Base-by-base conservation (phyloP, 2,329 filamentous ascomycete species). In the Trichoderma koningii region DNA sequence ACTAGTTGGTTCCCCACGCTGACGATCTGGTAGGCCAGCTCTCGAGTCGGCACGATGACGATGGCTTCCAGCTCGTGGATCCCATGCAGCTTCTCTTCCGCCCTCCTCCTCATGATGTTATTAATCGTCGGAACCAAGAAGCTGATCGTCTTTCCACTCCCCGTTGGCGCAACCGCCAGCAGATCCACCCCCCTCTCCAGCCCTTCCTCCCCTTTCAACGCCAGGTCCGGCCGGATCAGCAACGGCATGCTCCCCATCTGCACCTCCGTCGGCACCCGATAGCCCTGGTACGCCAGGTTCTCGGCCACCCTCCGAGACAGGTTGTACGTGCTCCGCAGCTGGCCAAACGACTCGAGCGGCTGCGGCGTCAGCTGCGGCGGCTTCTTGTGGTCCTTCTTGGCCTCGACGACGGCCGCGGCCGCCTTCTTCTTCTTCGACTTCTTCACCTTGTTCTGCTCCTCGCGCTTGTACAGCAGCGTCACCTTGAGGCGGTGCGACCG, bases 71-170 rank as follows among this genome's bases (percentile, higher is more conserved):
- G 78, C 12, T 82, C 77, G 68, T 86, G 83, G 7, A 74, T 69
- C 1, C 69, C 70, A 6, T 71, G 62, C 5, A 73, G 48, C 4
- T 81, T 76, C 70, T 82, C 77, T 45, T 81, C 78, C 0, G 83
- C 80, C 48, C 84, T 78, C 61, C 84, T 78, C 67, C 83, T 81
- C 69, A 91, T 80, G 48, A 96, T 87, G 52, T 86, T 84, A 73
- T 96, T 89, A 70, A 99, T 87, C 3, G 93, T 84, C 0, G 94
- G 93, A 48, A 99, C 90, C 71, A 98, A 78, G 72, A 97, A 99
- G 19, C 93, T 92, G 68, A 99, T 81, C 0, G 95, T 99, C 81
- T 99, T 99, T 51, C 95, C 95, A 75, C 94, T 98, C 26, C 95
- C 95, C 0, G 95, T 99, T 1, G 95, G 95, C 3, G 95, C 95